phyloP scores from a whole-genome alignment of 1,284 basidiomycete species.

The Ganoderma lucidum region DNA sequence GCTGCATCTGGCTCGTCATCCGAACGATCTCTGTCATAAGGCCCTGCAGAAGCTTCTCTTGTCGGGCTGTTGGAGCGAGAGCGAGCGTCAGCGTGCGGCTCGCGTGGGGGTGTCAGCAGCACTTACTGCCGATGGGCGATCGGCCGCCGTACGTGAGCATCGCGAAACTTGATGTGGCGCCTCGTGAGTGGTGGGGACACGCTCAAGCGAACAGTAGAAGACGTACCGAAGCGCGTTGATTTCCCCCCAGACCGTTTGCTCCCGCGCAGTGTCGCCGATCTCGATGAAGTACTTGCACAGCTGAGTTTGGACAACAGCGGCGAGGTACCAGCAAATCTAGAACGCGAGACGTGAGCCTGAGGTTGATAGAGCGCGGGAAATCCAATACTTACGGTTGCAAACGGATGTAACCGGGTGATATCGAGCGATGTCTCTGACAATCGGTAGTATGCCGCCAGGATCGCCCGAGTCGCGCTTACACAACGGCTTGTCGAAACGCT shows the following conservation, averaged over 20 bases:
- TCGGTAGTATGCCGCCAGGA: slow-evolving; percentile 76
- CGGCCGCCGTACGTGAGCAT: slow-evolving; percentile 81
- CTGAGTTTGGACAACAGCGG: slow-evolving; percentile 84
- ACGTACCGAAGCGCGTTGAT: slow-evolving; percentile 79
- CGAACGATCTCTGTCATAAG: slow-evolving; percentile 86
- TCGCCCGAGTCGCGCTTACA: slow-evolving; percentile 73
- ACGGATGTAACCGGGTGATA: slow-evolving; percentile 80
- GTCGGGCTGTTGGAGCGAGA: slow-evolving; percentile 59
- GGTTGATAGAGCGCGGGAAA: neutral
- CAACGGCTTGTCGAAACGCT: slow-evolving; percentile 75
- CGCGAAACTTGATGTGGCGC: slow-evolving; percentile 60
- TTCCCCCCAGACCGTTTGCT: slow-evolving; percentile 83
- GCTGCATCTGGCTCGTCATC: slow-evolving; percentile 78
- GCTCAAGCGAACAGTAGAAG: slow-evolving; percentile 2
- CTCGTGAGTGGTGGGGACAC: slow-evolving; percentile 17
- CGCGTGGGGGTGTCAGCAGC: slow-evolving; percentile 16
- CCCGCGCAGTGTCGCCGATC: slow-evolving; percentile 69
- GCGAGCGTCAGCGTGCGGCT: slow-evolving; percentile 24
- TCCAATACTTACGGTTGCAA: slow-evolving; percentile 67
- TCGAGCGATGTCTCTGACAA: slow-evolving; percentile 80
- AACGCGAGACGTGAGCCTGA: slow-evolving; percentile 10
- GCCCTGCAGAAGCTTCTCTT: slow-evolving; percentile 81
- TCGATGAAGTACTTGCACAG: slow-evolving; percentile 86
- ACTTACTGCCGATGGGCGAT: slow-evolving; percentile 84
- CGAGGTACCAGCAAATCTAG: slow-evolving; percentile 89